These are phyloP conservation scores for Trifolium pratense DNA, from an alignment of 306 rosid genomes.

Conservation along the genomic window DNA sequence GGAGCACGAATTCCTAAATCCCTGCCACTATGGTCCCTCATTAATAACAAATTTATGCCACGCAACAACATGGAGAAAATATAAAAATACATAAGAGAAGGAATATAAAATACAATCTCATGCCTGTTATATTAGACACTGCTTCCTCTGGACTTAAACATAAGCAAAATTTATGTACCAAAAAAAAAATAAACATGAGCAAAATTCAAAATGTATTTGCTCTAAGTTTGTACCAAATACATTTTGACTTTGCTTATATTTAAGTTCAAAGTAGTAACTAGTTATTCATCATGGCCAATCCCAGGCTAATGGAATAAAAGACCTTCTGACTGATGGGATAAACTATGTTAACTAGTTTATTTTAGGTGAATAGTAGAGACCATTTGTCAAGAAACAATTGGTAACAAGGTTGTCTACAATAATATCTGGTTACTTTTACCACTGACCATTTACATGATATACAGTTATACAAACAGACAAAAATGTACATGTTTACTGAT, in stretches of 20 bases:
- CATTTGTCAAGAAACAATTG: slow-evolving; percentile 22
- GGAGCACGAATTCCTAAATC: slow-evolving; percentile 47
- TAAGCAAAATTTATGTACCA: too few species aligned
- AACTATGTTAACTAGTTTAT: slow-evolving; percentile 19
- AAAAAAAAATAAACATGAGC: too few species aligned
- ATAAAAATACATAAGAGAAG: slow-evolving; percentile 10
- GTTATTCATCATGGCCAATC: slow-evolving; percentile 32
- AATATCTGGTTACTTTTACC: slow-evolving; percentile 6
- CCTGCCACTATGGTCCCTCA: slow-evolving; percentile 46
- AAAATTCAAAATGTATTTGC: too few species aligned
- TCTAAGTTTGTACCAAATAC: too few species aligned
- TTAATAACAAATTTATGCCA: slow-evolving; percentile 35
- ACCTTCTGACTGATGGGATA: slow-evolving; percentile 11
- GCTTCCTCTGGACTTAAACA: too few species aligned
- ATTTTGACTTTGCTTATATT: too few species aligned
- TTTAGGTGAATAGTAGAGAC: slow-evolving; percentile 15
- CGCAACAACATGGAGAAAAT: slow-evolving; percentile 14
- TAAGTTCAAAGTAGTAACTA: too few species aligned
- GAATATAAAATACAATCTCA: slow-evolving; percentile 17
- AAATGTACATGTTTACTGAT: slow-evolving; percentile 2
- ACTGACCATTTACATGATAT: not conserved
- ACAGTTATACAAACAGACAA: slow-evolving; percentile 15
- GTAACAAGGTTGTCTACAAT: slow-evolving; percentile 24
- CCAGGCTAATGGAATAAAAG: slow-evolving; percentile 12
- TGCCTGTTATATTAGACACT: slow-evolving; percentile 18